A percentile compares a stretch with the other conserved stretches of the same genome.
These are phyloP conservation scores for Marvania coccoides DNA, from an alignment of 139 green algal species.

Conservation along the genomic window DNA sequence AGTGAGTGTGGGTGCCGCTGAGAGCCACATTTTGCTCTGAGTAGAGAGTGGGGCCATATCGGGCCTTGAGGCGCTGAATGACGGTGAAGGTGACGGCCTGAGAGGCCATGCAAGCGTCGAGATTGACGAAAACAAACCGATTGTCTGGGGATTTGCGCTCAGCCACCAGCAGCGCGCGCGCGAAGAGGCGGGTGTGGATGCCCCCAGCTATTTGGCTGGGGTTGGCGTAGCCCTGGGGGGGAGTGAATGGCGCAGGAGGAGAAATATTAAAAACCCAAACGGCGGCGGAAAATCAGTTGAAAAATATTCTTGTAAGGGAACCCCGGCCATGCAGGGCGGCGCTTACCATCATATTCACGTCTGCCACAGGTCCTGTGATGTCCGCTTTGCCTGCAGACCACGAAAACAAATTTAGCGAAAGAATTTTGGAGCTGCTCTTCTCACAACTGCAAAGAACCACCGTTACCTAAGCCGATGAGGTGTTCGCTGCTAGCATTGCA, in stretches of 20 bases:
- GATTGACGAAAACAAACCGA: conserved; percentile 69
- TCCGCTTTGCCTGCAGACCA: conserved; percentile 60
- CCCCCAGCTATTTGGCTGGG: conserved; percentile 58
- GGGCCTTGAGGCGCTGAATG: conserved; percentile 45
- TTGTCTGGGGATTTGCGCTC: conserved; percentile 34
- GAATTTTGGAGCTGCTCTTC: too few species aligned
- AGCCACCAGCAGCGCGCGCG: conserved; percentile 62
- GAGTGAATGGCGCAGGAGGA: neutral
- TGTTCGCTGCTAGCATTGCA: too few species aligned
- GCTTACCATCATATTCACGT: conserved; percentile 80
- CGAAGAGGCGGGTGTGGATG: conserved; percentile 69
- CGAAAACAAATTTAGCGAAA: too few species aligned
- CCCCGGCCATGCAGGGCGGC: neutral
- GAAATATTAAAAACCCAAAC: too few species aligned
- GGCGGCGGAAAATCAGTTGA: neutral
- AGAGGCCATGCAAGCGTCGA: conserved; percentile 81
- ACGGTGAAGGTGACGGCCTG: conserved; percentile 72
- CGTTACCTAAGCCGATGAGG: too few species aligned
- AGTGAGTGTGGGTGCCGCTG: conserved; percentile 79
- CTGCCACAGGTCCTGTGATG: conserved; percentile 67
- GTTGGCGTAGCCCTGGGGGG: conserved; percentile 65
- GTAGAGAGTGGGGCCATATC: conserved; percentile 62
- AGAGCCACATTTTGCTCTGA: conserved; percentile 63
- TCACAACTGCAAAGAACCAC: too few species aligned
- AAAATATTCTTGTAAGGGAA: neutral